Base-by-base conservation (phyloP, 2,329 filamentous ascomycete genomes). In the Cordyceps fumosorosea region DNA sequence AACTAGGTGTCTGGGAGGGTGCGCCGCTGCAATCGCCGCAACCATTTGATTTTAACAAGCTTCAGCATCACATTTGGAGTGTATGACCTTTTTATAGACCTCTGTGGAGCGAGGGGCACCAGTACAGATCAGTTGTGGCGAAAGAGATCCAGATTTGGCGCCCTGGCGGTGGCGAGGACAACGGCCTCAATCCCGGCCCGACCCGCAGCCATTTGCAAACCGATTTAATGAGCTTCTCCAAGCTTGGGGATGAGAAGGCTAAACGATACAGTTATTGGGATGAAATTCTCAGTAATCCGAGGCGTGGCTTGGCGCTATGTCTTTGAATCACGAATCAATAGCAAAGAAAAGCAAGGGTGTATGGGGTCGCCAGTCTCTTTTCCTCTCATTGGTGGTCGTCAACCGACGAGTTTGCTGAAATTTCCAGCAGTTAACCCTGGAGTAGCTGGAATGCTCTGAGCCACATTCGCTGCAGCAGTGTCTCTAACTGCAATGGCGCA, bases 141-240 rank as follows among this genome's bases (percentile, higher is more conserved):
- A 45, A 37, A 29, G 40, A 22, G 20, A 44, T 37, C 16, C 14
- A 40, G 26, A 12, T 3, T 29, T 26, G 37, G 29, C 16, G 48
- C 42, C 29, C 24, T 44, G 24, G 12, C 29, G n/a, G 26, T 54
- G n/a, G 50, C 37, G n/a, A 48, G 29, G 7, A 42, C 14, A 53
- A 51, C 40, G 61, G 48, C 54, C 61, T 29, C 55, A 37, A 26
- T 8, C 40, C 58, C 61, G 42, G 48, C n/a, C 42, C 61, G 60
- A 24, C 55, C 61, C 55, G 50, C 29, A 34, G 16, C 29, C 54
- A 12, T 37, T 34, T 34, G 18, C 52, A 42, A 10, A 47, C 22
- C 34, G 34, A 48, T 32, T 56, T 29, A 44, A 50, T 37, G 22
- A 42, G 18, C 12, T 26, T n/a, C 53, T 53, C 47, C 60, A 62